These are phyloP conservation scores for Aeschynomene evenia DNA, from an alignment of 306 rosid species.

Conservation along the genomic window DNA sequence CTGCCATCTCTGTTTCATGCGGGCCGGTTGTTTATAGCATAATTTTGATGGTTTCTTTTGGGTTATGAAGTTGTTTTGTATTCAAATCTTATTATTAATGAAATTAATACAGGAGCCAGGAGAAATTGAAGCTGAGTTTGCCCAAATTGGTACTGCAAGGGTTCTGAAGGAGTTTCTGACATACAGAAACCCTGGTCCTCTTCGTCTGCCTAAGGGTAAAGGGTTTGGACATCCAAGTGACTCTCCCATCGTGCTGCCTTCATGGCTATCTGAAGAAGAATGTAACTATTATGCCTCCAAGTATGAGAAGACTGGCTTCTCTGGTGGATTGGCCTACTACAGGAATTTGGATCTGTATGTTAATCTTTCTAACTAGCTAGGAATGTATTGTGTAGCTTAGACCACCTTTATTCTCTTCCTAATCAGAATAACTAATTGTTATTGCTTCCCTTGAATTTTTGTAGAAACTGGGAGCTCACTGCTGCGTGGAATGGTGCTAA, in stretches of 20 bases:
- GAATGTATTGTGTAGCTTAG: neutral
- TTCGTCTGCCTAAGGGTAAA: constrained; percentile 54
- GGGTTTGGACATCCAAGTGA: constrained; percentile 47
- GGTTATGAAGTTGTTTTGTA: no score
- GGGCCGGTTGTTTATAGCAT: neutral
- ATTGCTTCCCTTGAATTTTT: neutral
- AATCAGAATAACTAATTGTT: neutral
- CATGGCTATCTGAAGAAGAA: constrained; percentile 73
- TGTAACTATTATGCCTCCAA: constrained; percentile 52
- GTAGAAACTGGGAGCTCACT: constrained; percentile 82
- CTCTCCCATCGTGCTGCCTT: constrained; percentile 53
- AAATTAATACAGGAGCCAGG: constrained; percentile 54
- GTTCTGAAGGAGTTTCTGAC: constrained; percentile 61
- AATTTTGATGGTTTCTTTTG: neutral
- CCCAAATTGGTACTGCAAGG: constrained; percentile 55
- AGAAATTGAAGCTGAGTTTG: constrained; percentile 76
- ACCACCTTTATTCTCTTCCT: neutral
- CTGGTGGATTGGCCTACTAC: constrained; percentile 67
- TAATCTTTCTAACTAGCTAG: no score
- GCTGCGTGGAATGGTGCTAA: constrained; percentile 68
- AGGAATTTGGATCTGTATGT: constrained; percentile 65
- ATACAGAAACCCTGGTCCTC: constrained; percentile 60
- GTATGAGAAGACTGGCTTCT: constrained; percentile 67
- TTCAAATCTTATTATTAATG: neutral
- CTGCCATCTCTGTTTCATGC: neutral